Percentiles rank a stretch among this genome's conserved stretches.
These are phyloP conservation scores for Plasmopara halstedii DNA, from an alignment of 352 stramenopile genomes.

Conservation along the genomic window DNA sequence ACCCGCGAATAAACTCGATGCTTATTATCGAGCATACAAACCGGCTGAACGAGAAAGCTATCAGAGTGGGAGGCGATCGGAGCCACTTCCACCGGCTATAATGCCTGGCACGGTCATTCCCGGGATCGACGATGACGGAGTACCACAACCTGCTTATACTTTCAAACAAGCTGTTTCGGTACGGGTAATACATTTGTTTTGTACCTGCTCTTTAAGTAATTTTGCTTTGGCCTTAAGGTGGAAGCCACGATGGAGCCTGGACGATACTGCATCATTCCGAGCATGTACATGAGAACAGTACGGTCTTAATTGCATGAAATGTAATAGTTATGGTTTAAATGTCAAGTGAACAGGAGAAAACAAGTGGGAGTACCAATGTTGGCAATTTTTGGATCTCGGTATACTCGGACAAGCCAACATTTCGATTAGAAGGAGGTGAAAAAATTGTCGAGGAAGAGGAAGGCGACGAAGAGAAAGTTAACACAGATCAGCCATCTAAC, in stretches of 20 bases:
- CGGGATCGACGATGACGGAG: conserved; percentile 55
- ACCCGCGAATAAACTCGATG: conserved; percentile 39
- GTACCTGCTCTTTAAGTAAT: too few relatives aligned
- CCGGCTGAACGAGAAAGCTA: conserved; percentile 48
- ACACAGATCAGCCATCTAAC: background rate
- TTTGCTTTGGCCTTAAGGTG: conserved; percentile 20
- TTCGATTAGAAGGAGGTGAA: conserved; percentile 64
- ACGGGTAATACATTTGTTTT: background rate
- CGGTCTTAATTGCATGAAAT: too few relatives aligned
- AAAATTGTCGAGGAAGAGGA: conserved; percentile 78
- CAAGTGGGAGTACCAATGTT: conserved; percentile 63
- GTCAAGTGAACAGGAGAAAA: conserved; percentile 47
- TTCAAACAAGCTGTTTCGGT: conserved; percentile 82
- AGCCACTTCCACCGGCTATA: conserved; percentile 52
- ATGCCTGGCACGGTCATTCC: conserved; percentile 70
- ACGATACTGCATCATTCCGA: conserved; percentile 75
- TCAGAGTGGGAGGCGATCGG: conserved; percentile 42
- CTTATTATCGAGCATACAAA: conserved; percentile 73
- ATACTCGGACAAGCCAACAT: conserved; percentile 62
- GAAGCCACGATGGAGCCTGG: conserved; percentile 66
- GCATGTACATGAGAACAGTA: conserved; percentile 85
- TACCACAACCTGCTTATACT: conserved; percentile 66
- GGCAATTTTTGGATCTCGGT: conserved; percentile 79
- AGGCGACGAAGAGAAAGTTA: conserved; percentile 32
- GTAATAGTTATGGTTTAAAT: too few relatives aligned